Evolutionary conservation across 1,284 basidiomycete genomes (phyloP).

Genomic region (Porodaedalea pini): DNA sequence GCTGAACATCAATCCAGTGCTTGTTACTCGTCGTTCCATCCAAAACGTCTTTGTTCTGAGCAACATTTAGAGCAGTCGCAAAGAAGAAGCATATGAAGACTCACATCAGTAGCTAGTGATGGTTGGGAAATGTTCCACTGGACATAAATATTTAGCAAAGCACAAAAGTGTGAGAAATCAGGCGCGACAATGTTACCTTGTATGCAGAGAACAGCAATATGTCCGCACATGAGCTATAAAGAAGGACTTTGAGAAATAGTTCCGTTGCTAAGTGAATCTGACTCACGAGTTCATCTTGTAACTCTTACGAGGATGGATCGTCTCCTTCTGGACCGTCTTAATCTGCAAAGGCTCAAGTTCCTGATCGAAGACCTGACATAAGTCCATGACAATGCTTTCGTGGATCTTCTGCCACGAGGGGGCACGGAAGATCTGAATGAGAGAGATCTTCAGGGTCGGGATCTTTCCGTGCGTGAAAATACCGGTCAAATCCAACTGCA

Average conservation of each 20-base stretch:
- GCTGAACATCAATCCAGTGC: conserved; percentile 98
- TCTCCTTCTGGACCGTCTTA: conserved; percentile 99
- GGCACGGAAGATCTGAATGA: conserved; percentile 99
- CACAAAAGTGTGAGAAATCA: background rate
- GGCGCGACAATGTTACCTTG: conserved; percentile 58
- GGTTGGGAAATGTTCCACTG: conserved; percentile 97
- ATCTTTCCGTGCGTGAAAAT: conserved; percentile 98
- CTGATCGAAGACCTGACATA: conserved; percentile 99
- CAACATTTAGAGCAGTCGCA: conserved; percentile 6
- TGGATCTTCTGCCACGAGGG: conserved; percentile 99
- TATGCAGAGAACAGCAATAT: conserved; percentile 96
- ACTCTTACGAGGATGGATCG: conserved; percentile 98
- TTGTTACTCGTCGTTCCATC: conserved; percentile 98
- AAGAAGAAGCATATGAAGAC: conserved; percentile 29
- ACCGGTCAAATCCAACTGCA: conserved; percentile 95
- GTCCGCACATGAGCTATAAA: conserved; percentile 74
- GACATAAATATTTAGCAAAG: background rate
- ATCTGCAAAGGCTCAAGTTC: conserved; percentile 98
- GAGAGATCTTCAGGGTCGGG: conserved; percentile 94
- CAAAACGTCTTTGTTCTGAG: conserved; percentile 85
- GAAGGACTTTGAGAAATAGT: conserved; percentile 1
- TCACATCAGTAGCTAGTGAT: conserved; percentile 89
- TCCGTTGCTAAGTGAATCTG: background rate
- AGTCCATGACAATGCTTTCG: conserved; percentile 94
- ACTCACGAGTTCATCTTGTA: conserved; percentile 99